phyloP scores from a whole-genome alignment of 208 protist genomes.

The Kentomonas sorsogonicus region DNA sequence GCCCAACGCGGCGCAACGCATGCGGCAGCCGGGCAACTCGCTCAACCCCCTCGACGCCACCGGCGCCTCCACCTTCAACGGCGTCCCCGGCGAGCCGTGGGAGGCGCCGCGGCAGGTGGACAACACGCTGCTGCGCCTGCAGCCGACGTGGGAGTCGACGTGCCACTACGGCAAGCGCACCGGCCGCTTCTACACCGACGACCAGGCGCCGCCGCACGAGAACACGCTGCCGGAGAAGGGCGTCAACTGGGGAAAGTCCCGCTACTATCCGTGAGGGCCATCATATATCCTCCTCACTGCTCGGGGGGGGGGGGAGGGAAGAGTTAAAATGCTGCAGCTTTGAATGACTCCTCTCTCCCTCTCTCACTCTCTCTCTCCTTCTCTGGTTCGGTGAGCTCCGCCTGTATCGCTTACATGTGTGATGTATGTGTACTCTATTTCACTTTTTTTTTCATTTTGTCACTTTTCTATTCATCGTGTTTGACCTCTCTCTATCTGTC shows the following conservation, averaged over 20 bases:
- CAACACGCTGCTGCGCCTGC: slow-evolving; percentile 65
- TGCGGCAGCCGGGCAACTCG: slow-evolving; percentile 36
- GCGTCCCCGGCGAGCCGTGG: slow-evolving; percentile 39
- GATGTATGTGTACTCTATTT: no score
- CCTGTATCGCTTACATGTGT: no score
- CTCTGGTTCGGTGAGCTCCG: background rate
- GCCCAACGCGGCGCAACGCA: slow-evolving; percentile 44
- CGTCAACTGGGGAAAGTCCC: slow-evolving; percentile 56
- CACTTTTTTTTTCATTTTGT: no score
- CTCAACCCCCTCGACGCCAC: slow-evolving; percentile 32
- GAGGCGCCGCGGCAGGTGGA: slow-evolving; percentile 44
- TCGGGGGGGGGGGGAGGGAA: background rate
- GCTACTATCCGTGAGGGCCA: slow-evolving; percentile 29
- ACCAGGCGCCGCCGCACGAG: slow-evolving; percentile 49
- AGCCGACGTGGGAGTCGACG: slow-evolving; percentile 67
- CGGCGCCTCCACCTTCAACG: slow-evolving; percentile 54
- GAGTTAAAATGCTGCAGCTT: background rate
- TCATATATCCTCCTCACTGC: background rate
- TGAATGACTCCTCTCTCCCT: background rate
- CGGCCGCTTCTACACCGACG: slow-evolving; percentile 63
- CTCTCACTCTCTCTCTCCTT: background rate
- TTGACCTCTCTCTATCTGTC: background rate
- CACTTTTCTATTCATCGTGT: no score
- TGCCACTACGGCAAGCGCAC: slow-evolving; percentile 77
- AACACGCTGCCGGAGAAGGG: slow-evolving; percentile 64